Conservation (phyloP, 176 grass and related monocot genomes). For the Metroxylon sagu region DNA sequence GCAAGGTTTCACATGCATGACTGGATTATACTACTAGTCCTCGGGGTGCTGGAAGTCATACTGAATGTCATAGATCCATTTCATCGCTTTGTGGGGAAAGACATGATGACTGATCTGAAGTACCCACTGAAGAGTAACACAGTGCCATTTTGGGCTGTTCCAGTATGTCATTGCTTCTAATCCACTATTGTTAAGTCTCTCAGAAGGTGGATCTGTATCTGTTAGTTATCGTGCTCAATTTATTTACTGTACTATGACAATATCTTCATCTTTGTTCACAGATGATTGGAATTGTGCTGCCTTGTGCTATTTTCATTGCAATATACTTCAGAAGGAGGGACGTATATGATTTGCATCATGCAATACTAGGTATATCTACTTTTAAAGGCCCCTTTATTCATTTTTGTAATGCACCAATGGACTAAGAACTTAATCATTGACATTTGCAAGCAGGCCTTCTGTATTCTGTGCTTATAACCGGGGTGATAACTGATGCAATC, state of each 20-base stretch:
- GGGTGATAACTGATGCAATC: conserved; percentile 87
- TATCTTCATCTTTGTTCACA: conserved; percentile 23
- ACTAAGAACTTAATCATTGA: not conserved
- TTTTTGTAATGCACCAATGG: not conserved
- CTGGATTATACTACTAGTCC: conserved; percentile 54
- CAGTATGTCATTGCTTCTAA: conserved; percentile 26
- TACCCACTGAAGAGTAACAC: conserved; percentile 63
- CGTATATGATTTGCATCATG: conserved; percentile 91
- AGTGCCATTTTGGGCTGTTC: conserved; percentile 67
- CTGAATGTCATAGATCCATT: conserved; percentile 68
- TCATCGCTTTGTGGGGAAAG: conserved; percentile 62
- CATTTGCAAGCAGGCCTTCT: conserved; percentile 52
- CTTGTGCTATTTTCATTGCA: conserved; percentile 42
- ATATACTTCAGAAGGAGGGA: conserved; percentile 92
- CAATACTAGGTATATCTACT: conserved; percentile 65
- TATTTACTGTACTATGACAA: not conserved
- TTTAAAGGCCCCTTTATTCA: conserved; percentile 1
- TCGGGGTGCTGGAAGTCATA: conserved; percentile 35
- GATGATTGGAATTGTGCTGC: conserved; percentile 70
- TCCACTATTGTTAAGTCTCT: no score
- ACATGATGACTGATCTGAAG: conserved; percentile 58
- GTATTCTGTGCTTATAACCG: conserved; percentile 92
- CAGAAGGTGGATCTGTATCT: no score
- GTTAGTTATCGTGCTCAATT: conserved; percentile 2
- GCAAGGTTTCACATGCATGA: conserved; percentile 60